These are phyloP conservation scores for Boletus sp. DNA, from an alignment of 768 basidiomycete genomes.

Conservation along the genomic window DNA sequence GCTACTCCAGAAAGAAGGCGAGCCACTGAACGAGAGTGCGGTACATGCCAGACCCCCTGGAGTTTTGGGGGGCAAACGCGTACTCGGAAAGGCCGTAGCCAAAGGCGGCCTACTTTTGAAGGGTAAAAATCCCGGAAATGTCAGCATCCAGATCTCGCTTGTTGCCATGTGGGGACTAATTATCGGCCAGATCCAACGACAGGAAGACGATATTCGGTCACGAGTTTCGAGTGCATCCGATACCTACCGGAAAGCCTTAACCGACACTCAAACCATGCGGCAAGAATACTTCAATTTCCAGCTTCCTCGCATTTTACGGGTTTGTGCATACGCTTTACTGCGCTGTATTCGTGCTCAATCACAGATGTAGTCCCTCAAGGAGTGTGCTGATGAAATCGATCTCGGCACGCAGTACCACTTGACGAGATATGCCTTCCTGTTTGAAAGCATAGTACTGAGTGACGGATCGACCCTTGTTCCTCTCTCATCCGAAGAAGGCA, in stretches of 20 bases:
- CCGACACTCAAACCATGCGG: slow-evolving; percentile 84
- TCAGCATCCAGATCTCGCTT: slow-evolving; percentile 29
- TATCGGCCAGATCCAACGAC: slow-evolving; percentile 67
- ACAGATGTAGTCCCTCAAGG: slow-evolving; percentile 72
- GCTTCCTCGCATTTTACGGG: slow-evolving; percentile 87
- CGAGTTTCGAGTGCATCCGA: slow-evolving; percentile 87
- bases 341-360: slow-evolving; percentile 8
- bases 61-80: slow-evolving; percentile 71
- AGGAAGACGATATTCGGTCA: slow-evolving; percentile 91
- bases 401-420: slow-evolving; percentile 98
- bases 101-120: slow-evolving; percentile 89
- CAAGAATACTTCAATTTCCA: slow-evolving; percentile 99
- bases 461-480: slow-evolving; percentile 85
- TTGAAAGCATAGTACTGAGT: slow-evolving; percentile 84
- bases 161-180: slow-evolving; percentile 7
- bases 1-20: slow-evolving; percentile 92
- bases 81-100: slow-evolving; percentile 85
- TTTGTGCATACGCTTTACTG: slow-evolving; percentile 40
- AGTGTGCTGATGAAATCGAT: slow-evolving; percentile 94
- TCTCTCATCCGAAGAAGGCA: slow-evolving; percentile 68
- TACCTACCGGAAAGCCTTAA: slow-evolving; percentile 85
- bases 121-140: slow-evolving; percentile 90
- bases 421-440: slow-evolving; percentile 90
- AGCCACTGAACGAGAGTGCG: slow-evolving; percentile 79
- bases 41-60: slow-evolving; percentile 60